Conservation (phyloP, 2,329 filamentous ascomycete genomes). For the Coniella lustricola region DNA sequence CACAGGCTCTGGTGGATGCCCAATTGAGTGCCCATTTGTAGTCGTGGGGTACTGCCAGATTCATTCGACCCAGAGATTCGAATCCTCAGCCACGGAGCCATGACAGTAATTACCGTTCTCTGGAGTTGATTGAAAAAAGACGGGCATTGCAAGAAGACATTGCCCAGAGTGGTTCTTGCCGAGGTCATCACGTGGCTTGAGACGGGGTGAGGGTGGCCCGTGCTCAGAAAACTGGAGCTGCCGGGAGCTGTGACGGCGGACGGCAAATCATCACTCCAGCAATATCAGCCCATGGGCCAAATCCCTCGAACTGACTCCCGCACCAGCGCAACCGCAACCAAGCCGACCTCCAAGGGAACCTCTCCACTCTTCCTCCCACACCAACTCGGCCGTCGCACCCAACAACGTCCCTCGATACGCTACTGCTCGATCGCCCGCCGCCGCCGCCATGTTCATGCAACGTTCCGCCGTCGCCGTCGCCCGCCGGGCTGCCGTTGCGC, state of each 20-base stretch:
- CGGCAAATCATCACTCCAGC: conserved; percentile 11
- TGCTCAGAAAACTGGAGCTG: conserved; percentile 4
- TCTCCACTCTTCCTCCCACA: conserved; percentile 12
- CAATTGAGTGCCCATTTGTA: too few relatives aligned
- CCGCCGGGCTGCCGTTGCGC: conserved; percentile 50
- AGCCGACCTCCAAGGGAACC: conserved; percentile 21
- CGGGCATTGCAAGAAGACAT: too few relatives aligned
- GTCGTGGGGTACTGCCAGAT: too few relatives aligned
- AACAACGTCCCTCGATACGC: conserved; percentile 5
- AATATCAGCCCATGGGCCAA: conserved; percentile 14
- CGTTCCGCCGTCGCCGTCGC: conserved; percentile 54
- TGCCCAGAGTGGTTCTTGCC: background rate
- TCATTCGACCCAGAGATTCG: too few relatives aligned
- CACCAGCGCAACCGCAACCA: background rate
- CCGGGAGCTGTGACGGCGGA: background rate
- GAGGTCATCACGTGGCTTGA: background rate
- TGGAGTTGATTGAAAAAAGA: too few relatives aligned
- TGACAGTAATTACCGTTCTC: too few relatives aligned
- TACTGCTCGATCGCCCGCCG: conserved; percentile 26
- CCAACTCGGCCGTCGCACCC: conserved; percentile 1
- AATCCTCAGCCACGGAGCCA: too few relatives aligned
- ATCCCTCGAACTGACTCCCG: conserved; percentile 13
- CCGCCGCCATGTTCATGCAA: conserved; percentile 52
- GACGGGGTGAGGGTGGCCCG: background rate
- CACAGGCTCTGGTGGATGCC: too few relatives aligned